These are phyloP conservation scores for Boletus eberwhitei DNA, from an alignment of 768 basidiomycete species.

Conservation along the genomic window DNA sequence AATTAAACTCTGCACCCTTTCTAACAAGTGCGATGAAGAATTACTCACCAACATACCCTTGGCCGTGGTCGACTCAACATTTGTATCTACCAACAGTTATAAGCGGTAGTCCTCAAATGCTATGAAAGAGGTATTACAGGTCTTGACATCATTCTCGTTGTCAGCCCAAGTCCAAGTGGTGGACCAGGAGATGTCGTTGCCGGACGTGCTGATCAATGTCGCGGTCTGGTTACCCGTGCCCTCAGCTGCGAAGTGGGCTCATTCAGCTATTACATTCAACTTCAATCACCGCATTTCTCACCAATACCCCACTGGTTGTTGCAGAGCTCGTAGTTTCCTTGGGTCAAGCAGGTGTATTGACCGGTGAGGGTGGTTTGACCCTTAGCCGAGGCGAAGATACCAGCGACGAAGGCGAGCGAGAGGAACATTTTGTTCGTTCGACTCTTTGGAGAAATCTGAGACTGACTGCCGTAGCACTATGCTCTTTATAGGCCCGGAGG, in stretches of 20 bases:
- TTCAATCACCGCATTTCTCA: slow-evolving; percentile 16
- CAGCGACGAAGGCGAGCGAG: slow-evolving; percentile 9
- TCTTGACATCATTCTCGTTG: slow-evolving; percentile 51
- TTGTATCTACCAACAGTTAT: slow-evolving; percentile 39
- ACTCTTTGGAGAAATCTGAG: neutral
- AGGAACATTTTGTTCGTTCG: slow-evolving; percentile 10
- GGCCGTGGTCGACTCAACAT: slow-evolving; percentile 43
- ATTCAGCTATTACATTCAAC: neutral
- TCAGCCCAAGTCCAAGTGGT: slow-evolving; percentile 54
- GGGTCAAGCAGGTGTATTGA: slow-evolving; percentile 41
- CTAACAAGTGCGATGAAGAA: neutral
- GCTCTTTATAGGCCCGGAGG: slow-evolving; percentile 4
- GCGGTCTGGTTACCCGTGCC: slow-evolving; percentile 51
- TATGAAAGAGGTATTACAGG: slow-evolving; percentile 36
- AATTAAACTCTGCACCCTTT: neutral
- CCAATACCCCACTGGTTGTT: slow-evolving; percentile 40
- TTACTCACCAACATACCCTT: slow-evolving; percentile 45
- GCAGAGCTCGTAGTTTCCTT: slow-evolving; percentile 49
- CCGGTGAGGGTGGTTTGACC: slow-evolving; percentile 34
- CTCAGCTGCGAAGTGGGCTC: slow-evolving; percentile 24
- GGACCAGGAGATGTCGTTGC: slow-evolving; percentile 47
- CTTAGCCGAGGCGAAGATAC: slow-evolving; percentile 7
- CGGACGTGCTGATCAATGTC: slow-evolving; percentile 39
- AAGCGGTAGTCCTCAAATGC: neutral
- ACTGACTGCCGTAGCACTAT: neutral